Percentiles rank a stretch among this genome's conserved stretches.
Evolutionary conservation across 2,329 filamentous ascomycete species (phyloP).

Genomic region (Claviceps sorghi): DNA sequence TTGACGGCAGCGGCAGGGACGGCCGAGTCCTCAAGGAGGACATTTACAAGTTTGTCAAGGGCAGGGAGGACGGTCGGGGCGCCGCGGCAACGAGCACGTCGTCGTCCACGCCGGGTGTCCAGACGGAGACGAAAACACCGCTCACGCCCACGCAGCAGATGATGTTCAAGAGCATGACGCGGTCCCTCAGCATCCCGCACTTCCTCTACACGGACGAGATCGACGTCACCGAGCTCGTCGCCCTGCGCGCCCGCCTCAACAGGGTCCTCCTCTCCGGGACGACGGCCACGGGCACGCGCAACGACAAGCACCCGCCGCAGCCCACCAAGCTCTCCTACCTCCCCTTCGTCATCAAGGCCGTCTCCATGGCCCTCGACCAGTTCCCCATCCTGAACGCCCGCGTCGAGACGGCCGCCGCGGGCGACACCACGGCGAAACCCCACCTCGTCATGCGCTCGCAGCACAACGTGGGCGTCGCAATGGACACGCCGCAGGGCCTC

Average conservation of each 20-base stretch:
- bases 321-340: constrained; percentile 69
- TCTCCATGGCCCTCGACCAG: constrained; percentile 67
- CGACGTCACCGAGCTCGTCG: constrained; percentile 61
- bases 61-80: constrained; percentile 25
- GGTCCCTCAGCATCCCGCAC: constrained; percentile 79
- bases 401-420: constrained; percentile 50
- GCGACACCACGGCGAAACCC: constrained; percentile 48
- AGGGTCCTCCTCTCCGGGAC: constrained; percentile 33
- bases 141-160: constrained; percentile 70
- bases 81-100: constrained; percentile 2
- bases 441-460: constrained; percentile 62
- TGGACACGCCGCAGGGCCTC: constrained; percentile 81
- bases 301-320: constrained; percentile 18
- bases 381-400: constrained; percentile 81
- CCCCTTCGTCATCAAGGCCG: constrained; percentile 89
- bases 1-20: constrained; percentile 77
- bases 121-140: constrained; percentile 52
- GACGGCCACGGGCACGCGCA: constrained; percentile 20
- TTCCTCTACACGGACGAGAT: constrained; percentile 90
- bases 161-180: constrained; percentile 98
- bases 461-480: constrained; percentile 92
- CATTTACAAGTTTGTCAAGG: constrained; percentile 55
- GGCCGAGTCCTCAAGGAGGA: constrained; percentile 90
- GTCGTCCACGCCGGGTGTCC: constrained; percentile 21
- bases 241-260: constrained; percentile 64